Percentiles rank a stretch among this genome's conserved stretches.
phyloP scores from a whole-genome alignment of 192 early-diverging fungal species.

The Coemansia sp. region DNA sequence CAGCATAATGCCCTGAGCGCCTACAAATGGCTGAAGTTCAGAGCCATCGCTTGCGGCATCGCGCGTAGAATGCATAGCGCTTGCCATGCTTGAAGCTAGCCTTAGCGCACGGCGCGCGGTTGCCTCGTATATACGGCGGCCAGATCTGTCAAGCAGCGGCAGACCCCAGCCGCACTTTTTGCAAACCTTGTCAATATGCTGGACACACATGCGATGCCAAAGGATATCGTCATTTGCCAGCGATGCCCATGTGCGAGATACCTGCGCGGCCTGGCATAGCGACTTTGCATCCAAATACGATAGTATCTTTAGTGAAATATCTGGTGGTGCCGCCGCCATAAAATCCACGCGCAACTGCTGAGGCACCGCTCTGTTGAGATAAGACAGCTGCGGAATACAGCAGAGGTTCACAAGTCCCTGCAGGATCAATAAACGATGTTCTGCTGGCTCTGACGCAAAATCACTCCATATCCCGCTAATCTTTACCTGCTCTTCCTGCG shows the following conservation, averaged over 20 bases:
- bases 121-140: slow-evolving; percentile 54
- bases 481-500: slow-evolving; percentile 56
- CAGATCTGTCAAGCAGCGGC: slow-evolving; percentile 72
- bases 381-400: slow-evolving; percentile 86
- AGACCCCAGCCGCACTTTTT: slow-evolving; percentile 96
- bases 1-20: slow-evolving; percentile 11
- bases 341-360: slow-evolving; percentile 82
- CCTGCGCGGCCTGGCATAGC: slow-evolving; percentile 89
- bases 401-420: slow-evolving; percentile 76
- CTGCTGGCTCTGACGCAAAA: slow-evolving; percentile 67
- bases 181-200: slow-evolving; percentile 96
- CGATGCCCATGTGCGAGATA: slow-evolving; percentile 74
- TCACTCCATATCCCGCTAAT: slow-evolving; percentile 70
- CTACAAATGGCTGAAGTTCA: background rate
- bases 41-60: background rate
- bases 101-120: slow-evolving; percentile 37
- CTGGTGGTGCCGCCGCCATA: slow-evolving; percentile 69
- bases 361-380: slow-evolving; percentile 67
- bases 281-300: slow-evolving; percentile 90
- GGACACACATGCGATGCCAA: slow-evolving; percentile 97
- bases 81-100: slow-evolving; percentile 19
- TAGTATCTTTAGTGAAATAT: slow-evolving; percentile 82
- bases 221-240: slow-evolving; percentile 89
- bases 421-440: slow-evolving; percentile 66
- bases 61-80: background rate